Evolutionary conservation across 371 early-diverging fungal species (phyloP), one percentile per base, ranked within the genome.

Genomic region (Cokeromyces recurvatus): DNA sequence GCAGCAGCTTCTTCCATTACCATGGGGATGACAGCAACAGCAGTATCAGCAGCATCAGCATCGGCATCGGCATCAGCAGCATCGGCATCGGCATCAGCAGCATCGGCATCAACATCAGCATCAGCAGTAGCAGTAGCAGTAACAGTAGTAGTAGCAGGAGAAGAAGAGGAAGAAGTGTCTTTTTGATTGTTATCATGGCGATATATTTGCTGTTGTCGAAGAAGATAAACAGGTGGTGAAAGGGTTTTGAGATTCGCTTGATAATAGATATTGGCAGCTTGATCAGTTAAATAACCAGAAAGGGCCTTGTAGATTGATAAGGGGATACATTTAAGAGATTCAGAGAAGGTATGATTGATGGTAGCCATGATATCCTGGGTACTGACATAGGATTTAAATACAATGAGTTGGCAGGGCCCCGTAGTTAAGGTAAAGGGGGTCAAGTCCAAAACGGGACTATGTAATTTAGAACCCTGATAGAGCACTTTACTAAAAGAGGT

Each of bases 281-380:
- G 50, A 15, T 69, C 65, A 0, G 74, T 65, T 3, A 65, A 52
- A 20, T 48, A 49, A n/a, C 44, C 49, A 15, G 58, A 50, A 8
- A 73, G 51, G 0, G 50, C 39, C 1, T 42, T 53, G 24, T 64
- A 66, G 4, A 69, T 8, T 2, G 58, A 25, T 4, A 66, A 31
- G 9, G 74, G 68, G 8, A 69, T 38, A 39, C 63, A 73, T 24
- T 64, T 64, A 14, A 65, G 34, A 1, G 57, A 53, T 14, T 69
- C 66, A 20, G 60, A 31, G 8, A 57, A 38, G 1, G 65, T 62
- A 25, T 67, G 57, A 32, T 73, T 73, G 41, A 73, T 53, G 10
- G 70, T 65, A 3, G 63, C 43, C 2, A 53, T 27, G 5, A 59
- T 55, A 15, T 66, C 74, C 6, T 60, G 57, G 1, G 64, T 53